These are phyloP conservation scores for Phytophthora pistaciae DNA, from an alignment of 352 stramenopile species.

Conservation along the genomic window DNA sequence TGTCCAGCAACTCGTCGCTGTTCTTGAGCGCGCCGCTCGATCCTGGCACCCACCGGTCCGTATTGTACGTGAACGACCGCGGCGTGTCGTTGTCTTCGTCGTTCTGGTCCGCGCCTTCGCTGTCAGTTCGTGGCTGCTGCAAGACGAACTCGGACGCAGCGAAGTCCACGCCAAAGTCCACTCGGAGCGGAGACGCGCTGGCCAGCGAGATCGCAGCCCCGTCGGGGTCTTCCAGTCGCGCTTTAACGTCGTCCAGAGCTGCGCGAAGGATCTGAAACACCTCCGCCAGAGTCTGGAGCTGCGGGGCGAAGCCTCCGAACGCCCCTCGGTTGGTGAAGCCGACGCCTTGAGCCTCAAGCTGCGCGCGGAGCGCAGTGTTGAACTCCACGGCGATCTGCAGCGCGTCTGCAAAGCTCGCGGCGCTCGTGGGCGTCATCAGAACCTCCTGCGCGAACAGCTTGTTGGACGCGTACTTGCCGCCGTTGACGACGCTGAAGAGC, in stretches of 20 bases:
- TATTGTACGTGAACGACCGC: slow-evolving; percentile 68
- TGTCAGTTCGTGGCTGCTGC: background rate
- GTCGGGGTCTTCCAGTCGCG: slow-evolving; percentile 41
- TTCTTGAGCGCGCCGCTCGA: slow-evolving; percentile 56
- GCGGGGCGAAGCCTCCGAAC: slow-evolving; percentile 71
- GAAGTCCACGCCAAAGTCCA: slow-evolving; percentile 76
- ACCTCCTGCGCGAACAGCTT: slow-evolving; percentile 80
- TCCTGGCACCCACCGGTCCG: slow-evolving; percentile 65
- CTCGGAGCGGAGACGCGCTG: slow-evolving; percentile 48
- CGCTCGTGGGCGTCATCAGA: slow-evolving; percentile 59
- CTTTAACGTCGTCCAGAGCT: slow-evolving; percentile 52
- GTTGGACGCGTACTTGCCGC: slow-evolving; percentile 66
- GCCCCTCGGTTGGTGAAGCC: slow-evolving; percentile 68
- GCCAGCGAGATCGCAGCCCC: slow-evolving; percentile 30
- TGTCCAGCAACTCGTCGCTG: slow-evolving; percentile 72
- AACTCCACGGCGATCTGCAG: slow-evolving; percentile 69
- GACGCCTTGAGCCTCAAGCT: slow-evolving; percentile 60
- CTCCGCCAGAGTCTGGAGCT: slow-evolving; percentile 66
- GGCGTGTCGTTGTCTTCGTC: slow-evolving; percentile 16
- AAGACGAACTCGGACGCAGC: slow-evolving; percentile 67
- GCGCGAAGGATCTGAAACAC: slow-evolving; percentile 66
- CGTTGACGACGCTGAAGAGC: slow-evolving; percentile 79
- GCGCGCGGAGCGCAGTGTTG: slow-evolving; percentile 40
- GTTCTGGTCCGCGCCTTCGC: slow-evolving; percentile 7
- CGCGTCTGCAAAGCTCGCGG: slow-evolving; percentile 66